Percentiles rank a stretch among this genome's conserved stretches.
Evolutionary conservation across 495 filamentous ascomycete genomes (phyloP).

Genomic region (Pseudevernia furfuracea): DNA sequence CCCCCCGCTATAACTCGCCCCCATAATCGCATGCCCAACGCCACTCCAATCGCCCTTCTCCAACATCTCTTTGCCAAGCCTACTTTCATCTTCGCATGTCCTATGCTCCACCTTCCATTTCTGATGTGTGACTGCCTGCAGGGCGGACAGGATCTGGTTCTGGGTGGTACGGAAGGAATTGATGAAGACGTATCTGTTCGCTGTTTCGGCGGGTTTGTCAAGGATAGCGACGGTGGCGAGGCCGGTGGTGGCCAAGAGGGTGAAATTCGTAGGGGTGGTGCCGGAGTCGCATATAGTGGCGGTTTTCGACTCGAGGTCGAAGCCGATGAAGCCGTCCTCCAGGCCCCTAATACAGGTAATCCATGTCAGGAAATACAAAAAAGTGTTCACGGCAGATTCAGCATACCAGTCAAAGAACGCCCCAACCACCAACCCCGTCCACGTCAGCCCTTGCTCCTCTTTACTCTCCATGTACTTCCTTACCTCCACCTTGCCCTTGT

Average conservation of each 20-base stretch:
- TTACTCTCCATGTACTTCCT: slow-evolving; percentile 42
- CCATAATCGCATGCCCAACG: slow-evolving; percentile 29
- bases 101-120: slow-evolving; percentile 36
- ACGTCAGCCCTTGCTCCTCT: slow-evolving; percentile 36
- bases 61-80: slow-evolving; percentile 30
- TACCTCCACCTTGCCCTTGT: slow-evolving; percentile 35
- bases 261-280: slow-evolving; percentile 33
- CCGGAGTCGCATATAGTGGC: slow-evolving; percentile 43
- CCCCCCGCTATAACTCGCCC: slow-evolving; percentile 29
- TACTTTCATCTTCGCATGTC: slow-evolving; percentile 29
- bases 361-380: neutral
- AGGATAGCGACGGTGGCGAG: slow-evolving; percentile 37
- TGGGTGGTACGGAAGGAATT: slow-evolving; percentile 40
- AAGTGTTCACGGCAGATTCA: slow-evolving; percentile 5
- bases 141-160: slow-evolving; percentile 37
- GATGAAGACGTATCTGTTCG: slow-evolving; percentile 44
- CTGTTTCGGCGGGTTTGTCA: slow-evolving; percentile 33
- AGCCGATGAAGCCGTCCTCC: slow-evolving; percentile 38
- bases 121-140: slow-evolving; percentile 38
- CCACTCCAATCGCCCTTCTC: slow-evolving; percentile 34
- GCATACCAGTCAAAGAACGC: slow-evolving; percentile 46
- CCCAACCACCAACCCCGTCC: slow-evolving; percentile 44
- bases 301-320: slow-evolving; percentile 35
- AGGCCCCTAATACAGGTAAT: slow-evolving; percentile 31
- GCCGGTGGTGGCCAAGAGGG: slow-evolving; percentile 37